Percentiles rank a stretch among this genome's conserved stretches.
phyloP scores from a whole-genome alignment of 140 eudicot species.

The Erigeron philadelphicus region DNA sequence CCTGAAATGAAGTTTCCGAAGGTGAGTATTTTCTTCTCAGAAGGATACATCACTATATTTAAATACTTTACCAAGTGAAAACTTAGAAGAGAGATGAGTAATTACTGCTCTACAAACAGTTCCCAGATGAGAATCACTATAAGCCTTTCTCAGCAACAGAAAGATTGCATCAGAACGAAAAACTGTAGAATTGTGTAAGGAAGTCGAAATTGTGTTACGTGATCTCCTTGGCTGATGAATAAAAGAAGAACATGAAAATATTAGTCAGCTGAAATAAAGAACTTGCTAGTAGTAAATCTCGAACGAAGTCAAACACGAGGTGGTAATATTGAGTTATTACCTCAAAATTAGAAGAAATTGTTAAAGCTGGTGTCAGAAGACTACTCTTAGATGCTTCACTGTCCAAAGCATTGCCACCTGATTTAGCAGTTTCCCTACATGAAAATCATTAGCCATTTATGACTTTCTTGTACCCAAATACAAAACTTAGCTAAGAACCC shows the following conservation, averaged over 20 bases:
- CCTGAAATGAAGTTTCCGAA: conserved; percentile 42
- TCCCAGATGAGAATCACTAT: conserved; percentile 65
- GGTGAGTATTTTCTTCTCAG: conserved; percentile 1
- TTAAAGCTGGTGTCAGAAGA: conserved; percentile 58
- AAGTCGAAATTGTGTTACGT: conserved; percentile 40
- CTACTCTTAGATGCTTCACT: conserved; percentile 62
- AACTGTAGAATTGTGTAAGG: conserved; percentile 49
- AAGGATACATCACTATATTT: neutral
- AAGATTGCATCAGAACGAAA: conserved; percentile 78
- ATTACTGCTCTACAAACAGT: conserved; percentile 79
- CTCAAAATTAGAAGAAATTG: conserved; percentile 94
- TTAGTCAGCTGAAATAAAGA: conserved; percentile 20
- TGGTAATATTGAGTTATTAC: conserved; percentile 29
- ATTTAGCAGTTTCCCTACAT: conserved; percentile 63
- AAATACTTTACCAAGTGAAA: neutral
- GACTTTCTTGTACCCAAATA: conserved; percentile 4
- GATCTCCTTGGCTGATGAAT: conserved; percentile 78
- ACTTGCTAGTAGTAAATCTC: conserved; percentile 7
- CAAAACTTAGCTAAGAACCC: neutral
- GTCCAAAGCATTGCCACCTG: conserved; percentile 43
- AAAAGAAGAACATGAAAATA: conserved; percentile 19
- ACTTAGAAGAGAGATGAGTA: conserved; percentile 17
- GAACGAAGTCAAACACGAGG: conserved; percentile 5
- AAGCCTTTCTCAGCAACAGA: conserved; percentile 74
- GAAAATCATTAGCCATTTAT: conserved; percentile 4